Base-by-base conservation (phyloP, 2,329 filamentous ascomycete genomes). In the Epichloe hybrida region DNA sequence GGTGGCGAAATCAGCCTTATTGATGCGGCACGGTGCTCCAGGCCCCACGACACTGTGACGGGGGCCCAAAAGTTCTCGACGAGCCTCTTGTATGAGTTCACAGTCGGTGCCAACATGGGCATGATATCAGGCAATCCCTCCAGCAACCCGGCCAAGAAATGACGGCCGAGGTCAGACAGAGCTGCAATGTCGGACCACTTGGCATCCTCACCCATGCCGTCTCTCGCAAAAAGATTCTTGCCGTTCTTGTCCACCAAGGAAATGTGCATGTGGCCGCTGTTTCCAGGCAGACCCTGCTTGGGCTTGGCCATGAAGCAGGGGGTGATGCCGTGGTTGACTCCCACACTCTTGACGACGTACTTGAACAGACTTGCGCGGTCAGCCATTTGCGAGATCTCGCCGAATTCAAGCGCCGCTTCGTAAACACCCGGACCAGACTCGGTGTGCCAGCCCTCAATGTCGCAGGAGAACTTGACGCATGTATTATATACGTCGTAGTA, bases 21-120 rank as follows among this genome's bases (percentile, higher is more conserved):
- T 0, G 87, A 94, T 0, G 93, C 91, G 5, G 89, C 90, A 54
- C 93, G 87, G 66, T 98, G 91, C 68, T 97, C 93, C 5, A 96
- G 72, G 1, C 93, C 93, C 93, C 93, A 98, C 0, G 88, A 95
- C 0, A 97, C 93, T 0, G 91, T 96, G 5, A 98, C 93, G 0
- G 93, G 93, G 0, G 93, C 93, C 93, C 93, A 98, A 70, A 96
- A 97, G 70, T 97, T 97, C 72, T 98, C 93, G 2, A 98, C 93
- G 0, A 98, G 77, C 3, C 93, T 84, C 71, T 98, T 98, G 75
- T 98, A 98, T 54, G 88, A 95, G 75, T 98, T 98, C 62, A 98
- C 80, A 1, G 88, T 98, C 0, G 93, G 93, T 1, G 91, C 93
- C 12, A 98, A 75, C 52, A 97, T 74, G 1, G 93, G 93, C 93